Evolutionary conservation across 2,329 filamentous ascomycete species (phyloP), one percentile per base, ranked within the genome.

Genomic region (Microsporum ferrugineum): DNA sequence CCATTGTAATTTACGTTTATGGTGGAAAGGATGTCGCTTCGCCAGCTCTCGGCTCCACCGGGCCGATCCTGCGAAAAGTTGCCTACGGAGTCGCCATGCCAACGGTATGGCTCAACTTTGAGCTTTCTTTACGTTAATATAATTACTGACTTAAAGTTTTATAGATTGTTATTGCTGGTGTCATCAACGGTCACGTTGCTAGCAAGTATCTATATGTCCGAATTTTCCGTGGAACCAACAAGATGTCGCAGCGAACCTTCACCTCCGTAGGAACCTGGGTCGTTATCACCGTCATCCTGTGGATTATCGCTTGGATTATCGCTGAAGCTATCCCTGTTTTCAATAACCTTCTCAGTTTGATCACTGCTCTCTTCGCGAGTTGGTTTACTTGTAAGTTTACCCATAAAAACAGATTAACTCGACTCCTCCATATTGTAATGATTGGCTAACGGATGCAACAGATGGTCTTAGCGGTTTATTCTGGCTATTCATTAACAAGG

Each of bases 301-400:
- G 85, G 83, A 65, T 82, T 4, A 60, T 87, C 3, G 83, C 84
- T 1, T 87, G 84, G 78, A 71, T 89, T 62, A 84, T 90, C 62
- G 85, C 87, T 3, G 81, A 86, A 68, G 82, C 84, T 0, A 85
- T 89, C 5, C 87, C 87, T 0, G 81, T 84, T 57, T 90, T 89
- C 74, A 83, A 82, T 68, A 78, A 83, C 55, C 74, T 89, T 6
- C 75, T 89, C n/a, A 82, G 82, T 3, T 72, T 89, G 39, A 82
- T 88, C 64, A 79, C 77, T 34, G 79, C 84, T 1, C 71, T 87
- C 1, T 87, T 88, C 63, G 83, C 81, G 23, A 83, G 79, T 60
- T 88, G 86, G 85, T 88, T 88, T 71, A 85, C 82, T 59, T 81
- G 72, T 76, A 67, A 72, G 59, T 79, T 12, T 12, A 12, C 27